Conservation (phyloP, 192 early-diverging fungal species). For the Chytriomyces sp. region DNA sequence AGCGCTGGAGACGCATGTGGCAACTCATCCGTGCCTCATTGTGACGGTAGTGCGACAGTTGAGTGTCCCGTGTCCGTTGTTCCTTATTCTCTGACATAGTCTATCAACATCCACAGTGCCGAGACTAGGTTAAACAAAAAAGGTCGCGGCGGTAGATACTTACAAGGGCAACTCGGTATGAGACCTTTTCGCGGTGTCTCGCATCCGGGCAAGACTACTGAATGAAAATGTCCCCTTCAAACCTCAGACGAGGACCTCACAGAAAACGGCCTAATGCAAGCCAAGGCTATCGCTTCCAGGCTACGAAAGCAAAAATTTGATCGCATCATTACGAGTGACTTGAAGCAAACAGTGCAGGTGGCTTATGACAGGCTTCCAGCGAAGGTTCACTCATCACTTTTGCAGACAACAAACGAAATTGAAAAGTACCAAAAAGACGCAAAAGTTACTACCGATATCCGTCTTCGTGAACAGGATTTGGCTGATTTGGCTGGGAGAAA, state of each 20-base stretch:
- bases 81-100: background rate
- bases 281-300: conserved; percentile 40
- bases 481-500: conserved; percentile 47
- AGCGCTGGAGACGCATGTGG: background rate
- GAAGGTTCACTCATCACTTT: conserved; percentile 1
- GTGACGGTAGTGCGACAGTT: conserved; percentile 20
- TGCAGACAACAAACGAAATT: conserved; percentile 51
- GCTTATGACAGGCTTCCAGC: background rate
- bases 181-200: background rate
- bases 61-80: background rate
- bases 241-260: conserved; percentile 43
- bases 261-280: conserved; percentile 41
- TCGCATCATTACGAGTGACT: conserved; percentile 52
- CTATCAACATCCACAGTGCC: conserved; percentile 30
- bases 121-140: conserved; percentile 48
- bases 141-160: conserved; percentile 35
- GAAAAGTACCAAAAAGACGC: conserved; percentile 40
- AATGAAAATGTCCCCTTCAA: too few species aligned
- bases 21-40: background rate
- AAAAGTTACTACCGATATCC: conserved; percentile 32
- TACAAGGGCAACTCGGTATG: conserved; percentile 52
- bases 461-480: conserved; percentile 50
- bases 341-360: conserved; percentile 46
- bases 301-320: conserved; percentile 48
- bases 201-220: too few species aligned